phyloP scores from a whole-genome alignment of 768 basidiomycete species.

The Lactarius quietus region DNA sequence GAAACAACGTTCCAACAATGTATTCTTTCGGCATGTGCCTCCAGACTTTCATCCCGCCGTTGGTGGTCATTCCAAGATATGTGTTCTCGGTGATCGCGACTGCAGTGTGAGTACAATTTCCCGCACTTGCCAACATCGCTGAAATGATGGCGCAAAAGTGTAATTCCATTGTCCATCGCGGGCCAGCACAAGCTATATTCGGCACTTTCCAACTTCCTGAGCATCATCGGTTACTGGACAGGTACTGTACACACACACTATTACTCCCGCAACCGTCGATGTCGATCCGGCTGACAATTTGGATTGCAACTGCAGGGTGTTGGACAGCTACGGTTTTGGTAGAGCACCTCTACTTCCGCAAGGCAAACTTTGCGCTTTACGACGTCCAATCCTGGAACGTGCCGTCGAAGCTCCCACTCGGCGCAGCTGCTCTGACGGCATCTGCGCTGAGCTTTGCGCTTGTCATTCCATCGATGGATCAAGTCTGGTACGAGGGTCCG shows the following conservation, averaged over 20 bases:
- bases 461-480: no score
- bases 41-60: constrained; percentile 62
- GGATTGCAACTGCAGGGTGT: constrained; percentile 35
- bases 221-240: constrained; percentile 57
- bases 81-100: no score
- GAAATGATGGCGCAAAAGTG: constrained; percentile 36
- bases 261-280: neutral
- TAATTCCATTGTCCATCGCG: constrained; percentile 66
- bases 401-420: no score
- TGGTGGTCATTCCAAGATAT: constrained; percentile 58
- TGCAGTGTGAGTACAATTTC: constrained; percentile 54
- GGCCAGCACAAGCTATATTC: constrained; percentile 63
- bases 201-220: constrained; percentile 62
- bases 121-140: no score
- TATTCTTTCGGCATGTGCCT: constrained; percentile 77
- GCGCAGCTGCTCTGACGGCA: no score
- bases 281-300: constrained; percentile 48
- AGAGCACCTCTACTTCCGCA: no score
- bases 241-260: constrained; percentile 7
- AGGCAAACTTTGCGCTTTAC: no score
- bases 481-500: constrained; percentile 62
- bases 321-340: no score
- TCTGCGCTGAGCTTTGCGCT: no score
- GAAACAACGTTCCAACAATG: constrained; percentile 78
- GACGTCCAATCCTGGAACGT: no score